These are phyloP conservation scores for Psilocybe azurescens DNA, from an alignment of 768 basidiomycete species.

Conservation along the genomic window DNA sequence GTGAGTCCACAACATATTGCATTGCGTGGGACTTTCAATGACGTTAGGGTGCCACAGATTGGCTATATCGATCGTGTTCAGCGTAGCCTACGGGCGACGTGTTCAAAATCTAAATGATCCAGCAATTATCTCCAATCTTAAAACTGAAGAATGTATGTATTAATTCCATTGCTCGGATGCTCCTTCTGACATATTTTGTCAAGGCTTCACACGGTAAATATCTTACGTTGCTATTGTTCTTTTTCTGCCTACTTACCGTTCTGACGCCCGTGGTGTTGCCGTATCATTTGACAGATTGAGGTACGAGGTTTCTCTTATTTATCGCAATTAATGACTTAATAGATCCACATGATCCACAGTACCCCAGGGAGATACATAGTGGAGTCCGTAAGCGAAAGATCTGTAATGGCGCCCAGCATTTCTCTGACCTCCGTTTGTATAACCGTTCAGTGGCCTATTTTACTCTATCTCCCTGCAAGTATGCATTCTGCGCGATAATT, in stretches of 20 bases:
- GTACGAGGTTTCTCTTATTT: not conserved
- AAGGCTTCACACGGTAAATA: conserved; percentile 1
- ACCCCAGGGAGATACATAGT: conserved; percentile 25
- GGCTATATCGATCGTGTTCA: conserved; percentile 26
- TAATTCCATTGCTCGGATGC: not conserved
- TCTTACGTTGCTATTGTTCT: not conserved
- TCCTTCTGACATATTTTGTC: not conserved
- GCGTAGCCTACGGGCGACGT: conserved; percentile 29
- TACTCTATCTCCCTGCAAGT: conserved; percentile 21
- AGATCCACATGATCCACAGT: not conserved
- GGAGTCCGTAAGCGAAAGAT: conserved; percentile 20
- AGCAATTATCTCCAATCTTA: conserved; percentile 23
- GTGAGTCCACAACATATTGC: no score
- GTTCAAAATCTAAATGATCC: conserved; percentile 26
- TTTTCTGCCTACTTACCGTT: not conserved
- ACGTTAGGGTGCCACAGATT: no score
- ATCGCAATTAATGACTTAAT: not conserved
- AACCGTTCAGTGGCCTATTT: conserved; percentile 20
- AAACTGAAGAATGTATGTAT: conserved; percentile 27
- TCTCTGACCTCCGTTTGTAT: not conserved
- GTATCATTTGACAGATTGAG: not conserved
- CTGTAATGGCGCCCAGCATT: not conserved
- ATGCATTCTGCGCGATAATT: not conserved
- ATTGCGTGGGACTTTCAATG: no score
- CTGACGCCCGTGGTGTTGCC: not conserved